A percentile compares a stretch with the other conserved stretches of the same genome.
Conservation (phyloP, 2,329 filamentous ascomycete species). For the Hymenoscyphus fructigenus region DNA sequence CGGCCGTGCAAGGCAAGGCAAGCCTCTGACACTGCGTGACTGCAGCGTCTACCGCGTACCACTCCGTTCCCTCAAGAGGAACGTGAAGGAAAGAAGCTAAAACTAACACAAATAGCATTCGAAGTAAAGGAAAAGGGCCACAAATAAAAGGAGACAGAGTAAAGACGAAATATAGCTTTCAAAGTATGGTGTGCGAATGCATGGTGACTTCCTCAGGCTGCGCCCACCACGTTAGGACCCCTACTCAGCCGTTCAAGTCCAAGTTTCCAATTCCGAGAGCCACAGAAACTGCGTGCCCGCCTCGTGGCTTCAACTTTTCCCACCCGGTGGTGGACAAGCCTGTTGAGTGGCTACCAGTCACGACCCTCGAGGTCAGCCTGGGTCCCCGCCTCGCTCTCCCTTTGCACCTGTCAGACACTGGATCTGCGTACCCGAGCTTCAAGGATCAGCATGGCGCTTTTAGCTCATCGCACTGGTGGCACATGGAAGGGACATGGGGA, state of each 20-base stretch:
- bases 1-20: not conserved
- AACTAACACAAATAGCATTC: not conserved
- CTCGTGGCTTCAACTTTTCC: conserved; percentile 11
- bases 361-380: conserved; percentile 9
- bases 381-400: conserved; percentile 13
- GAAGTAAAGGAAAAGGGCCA: not conserved
- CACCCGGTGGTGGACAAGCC: conserved; percentile 3
- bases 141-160: not conserved
- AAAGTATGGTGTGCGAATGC: not conserved
- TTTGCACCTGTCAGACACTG: conserved; percentile 31
- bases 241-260: not conserved
- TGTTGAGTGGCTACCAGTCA: conserved; percentile 23
- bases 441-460: conserved; percentile 35
- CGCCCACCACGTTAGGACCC: not conserved
- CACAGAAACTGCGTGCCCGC: conserved; percentile 13
- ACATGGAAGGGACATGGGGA: conserved; percentile 16
- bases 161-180: not conserved
- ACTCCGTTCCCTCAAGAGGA: not conserved
- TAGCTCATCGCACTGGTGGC: conserved; percentile 29
- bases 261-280: not conserved
- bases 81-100: not conserved
- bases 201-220: not conserved
- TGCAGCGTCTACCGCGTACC: not conserved
- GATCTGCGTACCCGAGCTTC: conserved; percentile 35
- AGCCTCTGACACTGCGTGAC: not conserved